phyloP scores from a whole-genome alignment of 2,329 filamentous ascomycete species.

The Penicillium sp. region DNA sequence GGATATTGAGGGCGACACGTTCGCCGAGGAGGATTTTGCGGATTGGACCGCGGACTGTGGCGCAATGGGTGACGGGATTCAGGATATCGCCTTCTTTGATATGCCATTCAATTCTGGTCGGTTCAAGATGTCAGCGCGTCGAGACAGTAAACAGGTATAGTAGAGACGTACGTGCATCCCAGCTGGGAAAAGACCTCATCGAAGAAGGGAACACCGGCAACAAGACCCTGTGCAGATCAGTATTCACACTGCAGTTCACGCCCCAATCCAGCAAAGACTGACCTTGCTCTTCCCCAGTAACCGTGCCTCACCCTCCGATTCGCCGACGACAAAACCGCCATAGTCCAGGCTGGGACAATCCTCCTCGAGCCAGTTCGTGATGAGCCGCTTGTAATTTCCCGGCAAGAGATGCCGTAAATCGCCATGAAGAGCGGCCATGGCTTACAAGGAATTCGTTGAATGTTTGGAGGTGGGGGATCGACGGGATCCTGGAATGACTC shows the following conservation, averaged over 20 bases:
- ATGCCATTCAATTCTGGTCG: conserved; percentile 76
- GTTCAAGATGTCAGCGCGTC: too few relatives aligned
- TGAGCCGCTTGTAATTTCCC: conserved; percentile 71
- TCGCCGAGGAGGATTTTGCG: conserved; percentile 83
- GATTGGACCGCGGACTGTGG: conserved; percentile 79
- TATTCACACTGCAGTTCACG: not conserved
- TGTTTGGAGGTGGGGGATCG: conserved; percentile 10
- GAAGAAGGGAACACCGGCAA: conserved; percentile 92
- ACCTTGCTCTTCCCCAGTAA: conserved; percentile 55
- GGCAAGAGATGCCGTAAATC: conserved; percentile 70
- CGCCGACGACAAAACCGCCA: conserved; percentile 89
- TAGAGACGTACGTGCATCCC: conserved; percentile 61
- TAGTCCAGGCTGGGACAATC: conserved; percentile 97
- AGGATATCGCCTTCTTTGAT: conserved; percentile 67
- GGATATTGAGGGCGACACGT: conserved; percentile 81
- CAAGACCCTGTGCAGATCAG: conserved; percentile 54
- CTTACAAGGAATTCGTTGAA: not conserved
- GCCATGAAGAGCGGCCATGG: conserved; percentile 54
- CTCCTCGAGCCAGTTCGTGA: conserved; percentile 84
- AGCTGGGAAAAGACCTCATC: conserved; percentile 86
- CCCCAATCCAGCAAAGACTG: conserved; percentile 9
- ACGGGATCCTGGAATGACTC: conserved; percentile 2
- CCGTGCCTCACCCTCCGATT: conserved; percentile 40
- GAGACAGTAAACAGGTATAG: too few relatives aligned
- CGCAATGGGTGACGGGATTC: conserved; percentile 59